These are phyloP conservation scores for Geotrichum armillariae DNA, from an alignment of 1,139 yeast genomes.

Conservation along the genomic window DNA sequence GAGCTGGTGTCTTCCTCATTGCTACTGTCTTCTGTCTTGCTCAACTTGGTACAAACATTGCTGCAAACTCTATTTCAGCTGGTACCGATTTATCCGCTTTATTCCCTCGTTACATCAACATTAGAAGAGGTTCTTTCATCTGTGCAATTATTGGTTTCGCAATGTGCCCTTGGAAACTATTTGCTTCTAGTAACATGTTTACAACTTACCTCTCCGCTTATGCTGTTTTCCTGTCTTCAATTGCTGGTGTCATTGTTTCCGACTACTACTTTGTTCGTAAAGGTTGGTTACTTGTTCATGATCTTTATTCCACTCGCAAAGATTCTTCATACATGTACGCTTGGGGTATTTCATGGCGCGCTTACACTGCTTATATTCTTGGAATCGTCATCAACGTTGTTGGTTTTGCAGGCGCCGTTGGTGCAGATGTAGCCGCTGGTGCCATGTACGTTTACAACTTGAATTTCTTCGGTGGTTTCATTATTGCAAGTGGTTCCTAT, in stretches of 20 bases:
- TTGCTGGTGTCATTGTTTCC: constrained; percentile 78
- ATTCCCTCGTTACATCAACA: constrained; percentile 74
- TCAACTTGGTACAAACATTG: constrained; percentile 87
- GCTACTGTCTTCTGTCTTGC: constrained; percentile 78
- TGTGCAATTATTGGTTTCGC: constrained; percentile 78
- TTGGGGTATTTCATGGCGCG: constrained; percentile 77
- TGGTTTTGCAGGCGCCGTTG: constrained; percentile 84
- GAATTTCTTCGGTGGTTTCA: constrained; percentile 75
- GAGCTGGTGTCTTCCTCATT: constrained; percentile 86
- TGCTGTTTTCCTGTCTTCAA: constrained; percentile 80
- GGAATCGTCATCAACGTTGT: constrained; percentile 75
- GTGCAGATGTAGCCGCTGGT: constrained; percentile 70
- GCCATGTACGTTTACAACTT: constrained; percentile 72
- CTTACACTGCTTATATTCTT: constrained; percentile 37
- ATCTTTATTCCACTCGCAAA: constrained; percentile 54
- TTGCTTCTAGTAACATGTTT: constrained; percentile 70
- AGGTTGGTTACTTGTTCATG: constrained; percentile 65
- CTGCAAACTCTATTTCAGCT: constrained; percentile 85
- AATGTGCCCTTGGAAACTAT: constrained; percentile 87
- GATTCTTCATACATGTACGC: constrained; percentile 58
- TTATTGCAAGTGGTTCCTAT: constrained; percentile 54
- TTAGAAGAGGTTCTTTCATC: constrained; percentile 77
- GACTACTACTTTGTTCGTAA: constrained; percentile 74
- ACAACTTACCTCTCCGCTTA: constrained; percentile 85
- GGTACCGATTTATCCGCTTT: constrained; percentile 91